Percentiles rank a stretch among this genome's conserved stretches.
Conservation (phyloP, 1,284 basidiomycete species). For the Trametes pubescens region DNA sequence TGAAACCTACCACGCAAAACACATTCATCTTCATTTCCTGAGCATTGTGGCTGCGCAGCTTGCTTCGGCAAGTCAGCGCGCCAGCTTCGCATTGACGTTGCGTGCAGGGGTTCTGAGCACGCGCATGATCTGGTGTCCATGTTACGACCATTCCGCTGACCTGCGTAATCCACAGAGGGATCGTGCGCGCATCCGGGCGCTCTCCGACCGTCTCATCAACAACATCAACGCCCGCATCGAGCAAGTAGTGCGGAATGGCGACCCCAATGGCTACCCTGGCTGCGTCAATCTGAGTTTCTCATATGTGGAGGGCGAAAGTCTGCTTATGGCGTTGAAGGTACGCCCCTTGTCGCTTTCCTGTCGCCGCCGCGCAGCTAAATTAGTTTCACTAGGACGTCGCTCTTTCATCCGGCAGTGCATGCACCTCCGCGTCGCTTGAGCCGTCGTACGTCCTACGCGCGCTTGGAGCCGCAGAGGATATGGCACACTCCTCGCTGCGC, state of each 20-base stretch:
- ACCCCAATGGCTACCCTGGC: constrained; percentile 87
- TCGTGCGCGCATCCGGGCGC: constrained; percentile 76
- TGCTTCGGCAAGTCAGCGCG: constrained; percentile 19
- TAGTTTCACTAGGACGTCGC: constrained; percentile 80
- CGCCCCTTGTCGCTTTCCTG: constrained; percentile 37
- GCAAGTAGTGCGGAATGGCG: constrained; percentile 95
- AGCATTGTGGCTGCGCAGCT: constrained; percentile 43
- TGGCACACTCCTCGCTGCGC: constrained; percentile 97
- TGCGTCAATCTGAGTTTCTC: constrained; percentile 97
- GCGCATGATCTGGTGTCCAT: constrained; percentile 15
- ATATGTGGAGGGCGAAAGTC: constrained; percentile 97
- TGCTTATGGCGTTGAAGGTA: constrained; percentile 99
- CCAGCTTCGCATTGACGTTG: constrained; percentile 68
- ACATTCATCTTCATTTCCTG: constrained; percentile 26
- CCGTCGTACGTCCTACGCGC: constrained; percentile 98
- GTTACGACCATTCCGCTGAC: constrained; percentile 1
- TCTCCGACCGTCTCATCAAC: constrained; percentile 86
- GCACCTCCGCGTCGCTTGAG: constrained; percentile 97
- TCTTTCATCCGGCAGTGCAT: constrained; percentile 97
- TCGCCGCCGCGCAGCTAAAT: constrained; percentile 10
- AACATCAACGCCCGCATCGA: constrained; percentile 88
- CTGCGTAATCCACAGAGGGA: constrained; percentile 67
- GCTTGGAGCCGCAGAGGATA: constrained; percentile 96
- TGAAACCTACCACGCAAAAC: constrained; percentile 54
- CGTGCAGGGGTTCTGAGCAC: constrained; percentile 92